A percentile compares a stretch with the other conserved stretches of the same genome.
Evolutionary conservation across 2,329 filamentous ascomycete species (phyloP).

Genomic region (Colletotrichum shisoi): DNA sequence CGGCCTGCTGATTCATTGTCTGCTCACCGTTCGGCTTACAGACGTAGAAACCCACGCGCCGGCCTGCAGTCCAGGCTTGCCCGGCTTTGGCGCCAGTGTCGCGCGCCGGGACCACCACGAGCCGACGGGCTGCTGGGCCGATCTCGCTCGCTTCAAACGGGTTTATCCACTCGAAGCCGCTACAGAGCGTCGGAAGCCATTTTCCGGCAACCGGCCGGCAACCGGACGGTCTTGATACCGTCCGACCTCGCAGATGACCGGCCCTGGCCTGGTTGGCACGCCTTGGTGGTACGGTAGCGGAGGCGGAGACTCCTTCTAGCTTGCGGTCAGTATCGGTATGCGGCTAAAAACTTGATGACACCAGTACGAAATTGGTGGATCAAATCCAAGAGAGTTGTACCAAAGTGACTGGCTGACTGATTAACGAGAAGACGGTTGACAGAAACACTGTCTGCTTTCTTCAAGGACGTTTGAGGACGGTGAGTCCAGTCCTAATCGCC

Average conservation of each 20-base stretch:
- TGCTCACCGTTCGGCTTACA: conserved; percentile 21
- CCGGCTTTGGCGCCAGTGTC: neutral
- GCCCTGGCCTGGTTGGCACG: no score
- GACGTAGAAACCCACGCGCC: neutral
- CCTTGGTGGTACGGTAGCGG: conserved; percentile 10
- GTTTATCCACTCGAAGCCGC: conserved; percentile 26
- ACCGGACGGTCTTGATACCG: conserved; percentile 11
- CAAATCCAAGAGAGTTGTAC: neutral
- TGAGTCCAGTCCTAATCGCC: neutral
- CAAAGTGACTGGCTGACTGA: neutral
- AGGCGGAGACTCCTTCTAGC: conserved; percentile 6
- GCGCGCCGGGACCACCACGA: neutral
- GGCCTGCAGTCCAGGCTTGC: neutral
- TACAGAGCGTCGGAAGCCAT: conserved; percentile 31
- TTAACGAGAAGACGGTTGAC: neutral
- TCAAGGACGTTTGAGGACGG: neutral
- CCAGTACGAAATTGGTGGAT: neutral
- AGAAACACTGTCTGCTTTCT: neutral
- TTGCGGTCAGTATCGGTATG: conserved; percentile 17
- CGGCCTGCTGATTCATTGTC: neutral
- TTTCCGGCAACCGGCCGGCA: conserved; percentile 13
- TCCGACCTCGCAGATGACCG: conserved; percentile 25
- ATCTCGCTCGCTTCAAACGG: neutral
- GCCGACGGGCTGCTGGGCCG: neutral
- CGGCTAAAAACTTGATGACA: conserved; percentile 1